phyloP scores from a whole-genome alignment of 768 basidiomycete species.

The Amanita brunnescens region DNA sequence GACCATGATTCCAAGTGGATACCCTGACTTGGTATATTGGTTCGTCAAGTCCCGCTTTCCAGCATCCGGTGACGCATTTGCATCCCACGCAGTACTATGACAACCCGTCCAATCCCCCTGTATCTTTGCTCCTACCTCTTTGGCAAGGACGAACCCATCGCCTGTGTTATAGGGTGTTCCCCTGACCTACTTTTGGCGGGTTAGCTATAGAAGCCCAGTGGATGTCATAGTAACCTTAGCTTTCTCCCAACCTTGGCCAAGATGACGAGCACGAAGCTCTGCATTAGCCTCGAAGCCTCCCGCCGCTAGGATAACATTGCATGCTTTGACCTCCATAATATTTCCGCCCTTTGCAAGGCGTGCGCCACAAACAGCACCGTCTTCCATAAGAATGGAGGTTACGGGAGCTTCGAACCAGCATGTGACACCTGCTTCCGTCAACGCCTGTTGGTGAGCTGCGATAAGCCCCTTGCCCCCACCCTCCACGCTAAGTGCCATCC shows the following conservation, averaged over 20 bases:
- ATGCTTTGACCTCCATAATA: slow-evolving; percentile 26
- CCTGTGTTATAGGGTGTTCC: slow-evolving; percentile 67
- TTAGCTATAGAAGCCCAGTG: neutral
- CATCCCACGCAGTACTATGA: slow-evolving; percentile 68
- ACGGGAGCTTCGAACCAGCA: slow-evolving; percentile 52
- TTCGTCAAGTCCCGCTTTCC: slow-evolving; percentile 56
- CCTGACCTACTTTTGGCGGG: slow-evolving; percentile 37
- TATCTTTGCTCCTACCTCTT: slow-evolving; percentile 41
- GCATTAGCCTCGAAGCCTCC: slow-evolving; percentile 59
- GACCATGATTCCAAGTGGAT: slow-evolving; percentile 64
- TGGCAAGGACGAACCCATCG: slow-evolving; percentile 50
- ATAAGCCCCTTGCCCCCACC: slow-evolving; percentile 66
- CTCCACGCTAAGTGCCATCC: slow-evolving; percentile 51
- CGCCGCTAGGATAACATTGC: slow-evolving; percentile 50
- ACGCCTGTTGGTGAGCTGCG: slow-evolving; percentile 39
- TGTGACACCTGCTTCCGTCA: slow-evolving; percentile 41
- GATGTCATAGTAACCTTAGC: slow-evolving; percentile 35
- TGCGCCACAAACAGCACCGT: slow-evolving; percentile 36
- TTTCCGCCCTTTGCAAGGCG: slow-evolving; percentile 31
- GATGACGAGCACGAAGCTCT: slow-evolving; percentile 40
- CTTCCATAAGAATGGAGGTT: slow-evolving; percentile 26
- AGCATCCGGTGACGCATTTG: slow-evolving; percentile 39
- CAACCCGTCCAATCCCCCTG: slow-evolving; percentile 64
- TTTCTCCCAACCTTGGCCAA: slow-evolving; percentile 50
- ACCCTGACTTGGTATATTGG: slow-evolving; percentile 67